These are phyloP conservation scores for Babjeviella inositovora DNA, from an alignment of 805 yeast species.

Conservation along the genomic window DNA sequence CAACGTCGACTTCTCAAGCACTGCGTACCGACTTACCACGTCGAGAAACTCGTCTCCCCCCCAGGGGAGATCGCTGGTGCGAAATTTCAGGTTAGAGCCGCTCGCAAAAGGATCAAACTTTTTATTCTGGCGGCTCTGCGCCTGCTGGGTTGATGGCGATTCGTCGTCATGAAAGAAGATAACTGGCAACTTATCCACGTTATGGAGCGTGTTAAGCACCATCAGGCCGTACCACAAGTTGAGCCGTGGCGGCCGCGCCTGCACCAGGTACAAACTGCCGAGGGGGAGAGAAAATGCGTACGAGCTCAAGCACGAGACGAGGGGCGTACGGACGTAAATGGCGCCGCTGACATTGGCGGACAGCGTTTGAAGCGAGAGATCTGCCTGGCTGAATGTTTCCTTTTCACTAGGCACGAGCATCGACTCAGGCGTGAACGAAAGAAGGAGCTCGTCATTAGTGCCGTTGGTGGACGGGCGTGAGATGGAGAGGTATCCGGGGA, in stretches of 20 bases:
- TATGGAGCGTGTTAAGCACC: constrained; percentile 42
- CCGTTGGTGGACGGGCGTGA: constrained; percentile 31
- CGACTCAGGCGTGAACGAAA: constrained; percentile 59
- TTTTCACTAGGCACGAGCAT: constrained; percentile 11
- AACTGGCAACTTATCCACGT: constrained; percentile 58
- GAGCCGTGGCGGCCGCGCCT: constrained; percentile 66
- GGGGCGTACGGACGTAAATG: constrained; percentile 32
- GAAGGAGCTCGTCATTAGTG: constrained; percentile 34
- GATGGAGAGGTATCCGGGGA: constrained; percentile 63
- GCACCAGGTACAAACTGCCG: constrained; percentile 56
- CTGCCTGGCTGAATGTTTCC: constrained; percentile 16
- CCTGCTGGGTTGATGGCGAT: constrained; percentile 54
- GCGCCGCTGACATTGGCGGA: too few relatives aligned
- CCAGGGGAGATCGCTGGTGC: constrained; percentile 42
- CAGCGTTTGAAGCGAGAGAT: too few relatives aligned
- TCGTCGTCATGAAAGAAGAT: constrained; percentile 89
- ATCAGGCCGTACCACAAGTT: constrained; percentile 93
- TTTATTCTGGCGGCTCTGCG: constrained; percentile 40
- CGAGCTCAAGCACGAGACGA: constrained; percentile 30
- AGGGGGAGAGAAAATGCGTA: constrained; percentile 57
- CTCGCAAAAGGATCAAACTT: constrained; percentile 63
- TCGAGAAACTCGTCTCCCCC: constrained; percentile 75
- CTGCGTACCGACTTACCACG: constrained; percentile 34
- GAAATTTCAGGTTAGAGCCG: constrained; percentile 3
- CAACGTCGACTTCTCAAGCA: constrained; percentile 49